phyloP scores from a whole-genome alignment of 805 yeast genomes.

The Wickerhamomyces bisporus region DNA sequence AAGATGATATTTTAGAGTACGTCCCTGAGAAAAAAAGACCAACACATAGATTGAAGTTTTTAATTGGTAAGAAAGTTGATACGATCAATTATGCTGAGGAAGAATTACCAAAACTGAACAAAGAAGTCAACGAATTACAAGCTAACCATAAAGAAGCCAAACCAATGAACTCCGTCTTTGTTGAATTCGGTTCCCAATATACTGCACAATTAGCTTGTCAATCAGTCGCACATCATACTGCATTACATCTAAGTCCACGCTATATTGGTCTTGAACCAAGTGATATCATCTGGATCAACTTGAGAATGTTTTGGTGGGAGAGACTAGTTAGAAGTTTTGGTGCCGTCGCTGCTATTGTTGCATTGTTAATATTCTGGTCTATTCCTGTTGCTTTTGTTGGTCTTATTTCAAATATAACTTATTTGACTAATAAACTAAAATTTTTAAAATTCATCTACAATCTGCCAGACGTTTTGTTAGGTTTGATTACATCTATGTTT shows the following conservation, averaged over 20 bases:
- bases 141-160: slow-evolving; percentile 37
- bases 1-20: slow-evolving; percentile 46
- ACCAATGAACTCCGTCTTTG: slow-evolving; percentile 78
- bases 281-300: slow-evolving; percentile 64
- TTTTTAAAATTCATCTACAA: slow-evolving; percentile 53
- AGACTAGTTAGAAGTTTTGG: slow-evolving; percentile 46
- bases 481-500: slow-evolving; percentile 61
- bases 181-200: slow-evolving; percentile 73
- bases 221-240: slow-evolving; percentile 56
- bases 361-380: slow-evolving; percentile 63
- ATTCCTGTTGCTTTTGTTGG: slow-evolving; percentile 79
- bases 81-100: slow-evolving; percentile 53
- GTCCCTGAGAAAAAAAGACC: slow-evolving; percentile 70
- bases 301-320: slow-evolving; percentile 82
- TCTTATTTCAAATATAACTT: slow-evolving; percentile 61
- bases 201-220: slow-evolving; percentile 71
- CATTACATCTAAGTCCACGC: slow-evolving; percentile 57
- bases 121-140: slow-evolving; percentile 54
- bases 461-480: slow-evolving; percentile 49
- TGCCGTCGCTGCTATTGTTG: slow-evolving; percentile 49
- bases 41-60: slow-evolving; percentile 36
- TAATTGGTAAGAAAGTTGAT: slow-evolving; percentile 58
- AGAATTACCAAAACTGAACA: slow-evolving; percentile 50
- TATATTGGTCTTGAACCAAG: slow-evolving; percentile 58
- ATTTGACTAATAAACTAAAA: slow-evolving; percentile 50